Evolutionary conservation across 495 filamentous ascomycete species (phyloP).

Genomic region (Penicillium simplicissimum): DNA sequence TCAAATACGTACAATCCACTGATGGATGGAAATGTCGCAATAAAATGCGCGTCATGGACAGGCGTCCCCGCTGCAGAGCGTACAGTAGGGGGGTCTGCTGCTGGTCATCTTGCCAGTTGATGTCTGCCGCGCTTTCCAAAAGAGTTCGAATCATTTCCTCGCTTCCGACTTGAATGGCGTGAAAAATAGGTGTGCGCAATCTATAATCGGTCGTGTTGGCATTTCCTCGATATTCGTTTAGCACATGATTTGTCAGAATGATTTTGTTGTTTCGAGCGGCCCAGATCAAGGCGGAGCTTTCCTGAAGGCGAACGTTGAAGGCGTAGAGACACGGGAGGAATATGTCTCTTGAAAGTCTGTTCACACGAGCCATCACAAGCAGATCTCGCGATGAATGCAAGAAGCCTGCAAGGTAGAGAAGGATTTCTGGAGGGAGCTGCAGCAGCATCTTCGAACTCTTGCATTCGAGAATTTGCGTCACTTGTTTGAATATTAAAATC

Average conservation of each 20-base stretch:
- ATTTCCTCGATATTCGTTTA: background rate
- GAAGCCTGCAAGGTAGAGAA: background rate
- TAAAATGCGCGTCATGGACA: background rate
- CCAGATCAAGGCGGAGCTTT: background rate
- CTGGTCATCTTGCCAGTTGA: no score
- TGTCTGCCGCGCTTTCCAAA: background rate
- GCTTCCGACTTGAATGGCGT: no score
- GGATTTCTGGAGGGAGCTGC: background rate
- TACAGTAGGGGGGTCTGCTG: background rate
- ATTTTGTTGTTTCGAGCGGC: background rate
- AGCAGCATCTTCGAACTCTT: background rate
- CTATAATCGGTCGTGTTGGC: background rate
- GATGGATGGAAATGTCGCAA: background rate
- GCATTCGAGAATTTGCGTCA: background rate
- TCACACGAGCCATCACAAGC: background rate
- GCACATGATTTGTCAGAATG: background rate
- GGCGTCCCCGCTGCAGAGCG: background rate
- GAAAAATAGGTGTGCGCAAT: background rate
- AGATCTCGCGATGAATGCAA: background rate
- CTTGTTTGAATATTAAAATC: background rate
- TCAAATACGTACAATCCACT: background rate
- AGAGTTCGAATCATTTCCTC: background rate
- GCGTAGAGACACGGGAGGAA: background rate
- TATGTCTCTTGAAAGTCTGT: background rate
- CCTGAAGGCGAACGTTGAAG: background rate